These are phyloP conservation scores for Viridothelium virens DNA, from an alignment of 495 filamentous ascomycete genomes.

Conservation along the genomic window DNA sequence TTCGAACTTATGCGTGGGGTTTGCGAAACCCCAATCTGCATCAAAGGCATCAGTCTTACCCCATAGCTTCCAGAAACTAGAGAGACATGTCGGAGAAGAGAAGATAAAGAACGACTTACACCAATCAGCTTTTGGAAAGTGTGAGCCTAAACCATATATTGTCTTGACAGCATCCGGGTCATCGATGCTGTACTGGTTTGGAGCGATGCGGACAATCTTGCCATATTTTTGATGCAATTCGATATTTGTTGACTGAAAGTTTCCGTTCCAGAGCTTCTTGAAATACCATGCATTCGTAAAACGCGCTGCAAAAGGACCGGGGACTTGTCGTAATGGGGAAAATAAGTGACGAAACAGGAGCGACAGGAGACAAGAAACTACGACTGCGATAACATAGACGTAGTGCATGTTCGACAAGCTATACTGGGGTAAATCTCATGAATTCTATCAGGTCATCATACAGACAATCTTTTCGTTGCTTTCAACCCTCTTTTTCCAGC, in stretches of 20 bases:
- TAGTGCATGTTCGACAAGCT: background rate
- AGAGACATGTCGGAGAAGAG: background rate
- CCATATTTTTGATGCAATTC: conserved; percentile 40
- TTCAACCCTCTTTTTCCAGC: too few species aligned
- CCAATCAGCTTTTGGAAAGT: conserved; percentile 23
- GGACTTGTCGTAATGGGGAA: conserved; percentile 18
- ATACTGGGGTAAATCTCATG: too few species aligned
- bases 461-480: too few species aligned
- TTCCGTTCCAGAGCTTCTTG: conserved; percentile 35
- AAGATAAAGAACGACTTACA: conserved; percentile 10
- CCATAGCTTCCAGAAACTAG: background rate
- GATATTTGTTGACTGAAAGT: conserved; percentile 43
- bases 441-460: too few species aligned
- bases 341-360: conserved; percentile 11
- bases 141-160: conserved; percentile 37
- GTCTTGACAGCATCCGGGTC: conserved; percentile 39
- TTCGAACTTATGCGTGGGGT: background rate
- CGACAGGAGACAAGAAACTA: background rate
- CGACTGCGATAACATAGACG: background rate
- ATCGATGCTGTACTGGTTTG: conserved; percentile 46
- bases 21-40: conserved; percentile 1
- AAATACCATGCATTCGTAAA: conserved; percentile 52
- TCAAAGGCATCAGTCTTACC: background rate
- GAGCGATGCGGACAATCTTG: conserved; percentile 42
- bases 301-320: conserved; percentile 23